Evolutionary conservation across 345 rosid genomes (phyloP), one percentile per base, ranked within the genome.

Genomic region (Ceriops zippeliana): DNA sequence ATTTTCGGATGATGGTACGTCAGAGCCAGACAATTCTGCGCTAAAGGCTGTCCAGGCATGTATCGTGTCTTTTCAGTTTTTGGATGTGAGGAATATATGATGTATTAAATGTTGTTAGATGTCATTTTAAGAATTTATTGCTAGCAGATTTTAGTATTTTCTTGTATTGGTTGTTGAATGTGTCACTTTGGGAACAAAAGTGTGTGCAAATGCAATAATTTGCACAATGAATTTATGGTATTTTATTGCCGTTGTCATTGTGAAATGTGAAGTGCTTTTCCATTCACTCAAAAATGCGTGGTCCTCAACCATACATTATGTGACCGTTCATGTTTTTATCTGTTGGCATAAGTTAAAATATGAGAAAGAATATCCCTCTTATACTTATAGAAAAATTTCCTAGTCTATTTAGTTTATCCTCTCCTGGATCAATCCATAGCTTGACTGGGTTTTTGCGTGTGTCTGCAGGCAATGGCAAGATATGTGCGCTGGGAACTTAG

Each of bases 401-500:
- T 3, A 0, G 49, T 15, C 49, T 42, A 2, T 42, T 42, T 42
- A 42, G 49, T 73, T 37, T 19, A 52, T 52, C 52, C 13, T 8
- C 22, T 54, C 17, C 13, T 46, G 1, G 21, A 37, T 52, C 19
- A 11, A 26, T 20, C 11, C 24, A 32, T 26, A 38, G 30, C 13
- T 32, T 38, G 17, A 59, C 57, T 79, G 61, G 79, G 61, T 66
- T 27, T 65, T 70, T 31, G 58, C n/a, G 42, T 62, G 7, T 78
- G 21, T 73, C 58, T 79, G 70, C 87, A 95, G 99, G 99, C 90
- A 70, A 88, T 91, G 96, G 83, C 91, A 70, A 85, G 98, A 78
- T 95, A 91, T 78, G 93, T 87, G 65, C 87, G 86, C 53, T 85
- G 87, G 60, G 99, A 95, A 85, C 86, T 84, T 54, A 63, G 78